Conservation (phyloP, 2,329 filamentous ascomycete species). For the Aureobasidium sp. region DNA sequence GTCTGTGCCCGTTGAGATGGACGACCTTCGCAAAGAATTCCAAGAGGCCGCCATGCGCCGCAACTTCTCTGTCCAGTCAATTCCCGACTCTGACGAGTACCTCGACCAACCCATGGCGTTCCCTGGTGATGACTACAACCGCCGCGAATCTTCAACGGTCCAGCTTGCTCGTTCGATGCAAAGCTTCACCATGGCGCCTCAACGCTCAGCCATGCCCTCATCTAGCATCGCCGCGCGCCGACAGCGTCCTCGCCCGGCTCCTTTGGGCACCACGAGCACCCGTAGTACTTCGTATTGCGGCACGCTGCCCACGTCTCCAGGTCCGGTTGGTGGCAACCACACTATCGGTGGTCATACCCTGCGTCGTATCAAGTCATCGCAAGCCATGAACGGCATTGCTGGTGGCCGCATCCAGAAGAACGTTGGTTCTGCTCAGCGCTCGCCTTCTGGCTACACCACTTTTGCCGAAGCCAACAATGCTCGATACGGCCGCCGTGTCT, state of each 20-base stretch:
- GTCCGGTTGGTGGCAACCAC: conserved; percentile 38
- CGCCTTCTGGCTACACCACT: conserved; percentile 41
- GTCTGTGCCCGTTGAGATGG: conserved; percentile 30
- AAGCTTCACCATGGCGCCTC: conserved; percentile 28
- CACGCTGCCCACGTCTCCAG: conserved; percentile 35
- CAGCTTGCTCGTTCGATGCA: conserved; percentile 32
- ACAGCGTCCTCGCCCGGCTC: conserved; percentile 35
- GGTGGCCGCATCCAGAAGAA: conserved; percentile 43
- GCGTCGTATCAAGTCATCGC: conserved; percentile 43
- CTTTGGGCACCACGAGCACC: conserved; percentile 33
- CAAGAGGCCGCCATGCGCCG: conserved; percentile 22
- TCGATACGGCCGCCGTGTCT: conserved; percentile 36
- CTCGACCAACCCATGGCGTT: conserved; percentile 28
- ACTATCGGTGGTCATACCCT: conserved; percentile 31
- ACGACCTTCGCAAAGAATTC: conserved; percentile 29
- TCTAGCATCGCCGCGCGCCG: conserved; percentile 37
- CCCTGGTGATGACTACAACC: conserved; percentile 25
- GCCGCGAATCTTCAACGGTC: conserved; percentile 26
- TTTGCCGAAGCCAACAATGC: conserved; percentile 41
- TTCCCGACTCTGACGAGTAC: conserved; percentile 8
- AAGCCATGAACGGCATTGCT: conserved; percentile 35
- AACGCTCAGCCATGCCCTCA: conserved; percentile 23
- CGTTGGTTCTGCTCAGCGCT: conserved; percentile 41
- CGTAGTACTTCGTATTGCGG: conserved; percentile 38
- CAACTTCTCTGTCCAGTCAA: conserved; percentile 16